Evolutionary conservation across 2,329 filamentous ascomycete species (phyloP).

Genomic region (Huntiella omanensis): DNA sequence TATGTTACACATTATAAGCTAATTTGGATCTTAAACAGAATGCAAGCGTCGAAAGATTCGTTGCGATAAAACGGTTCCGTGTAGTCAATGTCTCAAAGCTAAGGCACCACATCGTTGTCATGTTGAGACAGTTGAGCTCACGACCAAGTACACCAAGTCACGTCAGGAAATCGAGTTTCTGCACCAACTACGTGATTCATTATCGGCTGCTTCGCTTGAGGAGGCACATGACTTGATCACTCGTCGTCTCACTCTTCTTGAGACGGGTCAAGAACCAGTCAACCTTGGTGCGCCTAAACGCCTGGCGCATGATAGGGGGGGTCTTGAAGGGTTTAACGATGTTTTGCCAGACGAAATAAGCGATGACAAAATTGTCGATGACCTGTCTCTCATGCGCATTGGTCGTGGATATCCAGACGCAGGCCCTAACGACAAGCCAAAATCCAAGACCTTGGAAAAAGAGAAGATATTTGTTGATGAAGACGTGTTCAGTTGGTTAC

Average conservation of each 20-base stretch:
- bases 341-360: slow-evolving; percentile 4
- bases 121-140: slow-evolving; percentile 10
- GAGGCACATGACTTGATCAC: slow-evolving; percentile 7
- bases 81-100: slow-evolving; percentile 9
- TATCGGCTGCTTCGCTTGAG: slow-evolving; percentile 1
- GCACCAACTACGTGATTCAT: slow-evolving; percentile 4
- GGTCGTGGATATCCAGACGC: slow-evolving; percentile 9
- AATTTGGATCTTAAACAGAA: slow-evolving; percentile 1
- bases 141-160: slow-evolving; percentile 11
- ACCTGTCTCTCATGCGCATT: slow-evolving; percentile 6
- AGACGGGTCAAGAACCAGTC: slow-evolving; percentile 8
- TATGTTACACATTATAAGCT: not conserved
- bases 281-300: not conserved
- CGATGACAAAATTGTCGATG: slow-evolving; percentile 6
- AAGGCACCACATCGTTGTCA: slow-evolving; percentile 8
- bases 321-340: slow-evolving; percentile 6
- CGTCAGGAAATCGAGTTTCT: slow-evolving; percentile 11
- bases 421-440: not conserved
- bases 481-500: not conserved
- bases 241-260: slow-evolving; percentile 5
- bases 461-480: not conserved
- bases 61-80: slow-evolving; percentile 10
- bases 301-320: not conserved
- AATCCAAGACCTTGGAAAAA: not conserved
- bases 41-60: slow-evolving; percentile 11